Base-by-base conservation (phyloP, 2,329 filamentous ascomycete species). In the Cercospora sp. region DNA sequence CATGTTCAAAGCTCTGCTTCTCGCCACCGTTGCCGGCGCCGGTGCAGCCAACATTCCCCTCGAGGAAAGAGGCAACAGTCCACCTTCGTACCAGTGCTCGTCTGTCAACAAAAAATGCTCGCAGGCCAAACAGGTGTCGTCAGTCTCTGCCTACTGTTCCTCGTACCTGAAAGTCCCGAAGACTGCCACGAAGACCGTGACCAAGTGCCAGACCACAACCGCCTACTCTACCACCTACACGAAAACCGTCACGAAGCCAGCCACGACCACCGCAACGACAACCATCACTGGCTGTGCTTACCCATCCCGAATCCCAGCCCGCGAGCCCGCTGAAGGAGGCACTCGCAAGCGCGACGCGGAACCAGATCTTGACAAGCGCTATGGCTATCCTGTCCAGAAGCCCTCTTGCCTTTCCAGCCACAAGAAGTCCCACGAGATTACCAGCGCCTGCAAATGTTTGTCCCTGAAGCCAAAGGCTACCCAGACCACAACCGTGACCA, bases 1-100 rank as follows among this genome's bases (percentile, higher is more conserved):
- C 55, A 59, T 59, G n/a, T 37, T 59, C 55, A 59, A 59, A 37
- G 12, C 55, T 37, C 55, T 59, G 30, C 32, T 59, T 18, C 55
- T 59, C 28, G 55, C 55, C 9, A 34, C 28, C 9, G 30, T 59
- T n/a, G 55, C 7, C 16, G 55, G 55, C 8, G 55, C 55, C 8
- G 55, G 55, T 37, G 30, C 55, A 37, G 55, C 55, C 30, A 59
- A 59, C 30, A 37, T 34, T 9, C 55, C 55, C 5, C 55, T 59
- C 18, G 55, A 59, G 21, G 55, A 34, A 18, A 13, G 55, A 24
- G 16, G 16, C 7, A n/a, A 28, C 30, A 12, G n/a, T 12, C 55
- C 28, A 12, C 16, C n/a, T 59, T 59, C 55, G 18, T 59, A 59
- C 18, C 49, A 30, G 26, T 32, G 55, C 28, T 58, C 28, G 8